phyloP scores from a whole-genome alignment of 169 alveolate genomes.

The Plasmodium gaboni region DNA sequence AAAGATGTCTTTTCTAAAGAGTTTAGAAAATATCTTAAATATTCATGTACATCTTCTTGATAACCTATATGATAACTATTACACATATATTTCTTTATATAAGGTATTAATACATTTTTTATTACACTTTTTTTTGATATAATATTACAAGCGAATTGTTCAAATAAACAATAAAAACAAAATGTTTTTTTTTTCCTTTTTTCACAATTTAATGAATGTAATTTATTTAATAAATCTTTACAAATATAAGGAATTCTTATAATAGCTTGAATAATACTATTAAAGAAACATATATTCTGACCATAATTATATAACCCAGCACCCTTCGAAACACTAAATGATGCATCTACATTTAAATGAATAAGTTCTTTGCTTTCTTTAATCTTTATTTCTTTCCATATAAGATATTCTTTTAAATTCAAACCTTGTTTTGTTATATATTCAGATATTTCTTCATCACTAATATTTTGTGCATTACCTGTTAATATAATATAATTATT shows the following conservation, averaged over 20 bases:
- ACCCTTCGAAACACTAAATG: conserved; percentile 75
- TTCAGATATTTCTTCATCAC: neutral
- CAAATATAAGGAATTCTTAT: conserved; percentile 82
- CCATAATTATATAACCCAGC: conserved; percentile 86
- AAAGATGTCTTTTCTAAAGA: conserved; percentile 81
- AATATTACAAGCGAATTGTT: conserved; percentile 75
- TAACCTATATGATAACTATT: conserved; percentile 78
- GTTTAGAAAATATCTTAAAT: conserved; percentile 80
- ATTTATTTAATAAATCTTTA: conserved; percentile 77
- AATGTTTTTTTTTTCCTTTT: conserved; percentile 62
- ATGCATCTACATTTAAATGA: conserved; percentile 40
- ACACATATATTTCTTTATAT: conserved; percentile 81
- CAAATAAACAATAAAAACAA: conserved; percentile 82
- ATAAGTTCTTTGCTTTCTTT: conserved; percentile 45
- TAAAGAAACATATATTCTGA: conserved; percentile 84
- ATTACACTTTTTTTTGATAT: conserved; percentile 59
- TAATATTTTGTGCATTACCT: neutral
- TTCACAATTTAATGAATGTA: conserved; percentile 79
- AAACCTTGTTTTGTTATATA: neutral
- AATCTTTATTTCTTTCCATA: conserved; percentile 54
- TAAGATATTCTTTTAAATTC: conserved; percentile 32
- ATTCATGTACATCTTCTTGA: conserved; percentile 84
- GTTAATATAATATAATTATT: too few species aligned
- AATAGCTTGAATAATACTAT: conserved; percentile 82
- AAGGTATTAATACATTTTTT: conserved; percentile 75